Conservation (phyloP, 1,284 basidiomycete genomes). For the Omphalotus olearius region DNA sequence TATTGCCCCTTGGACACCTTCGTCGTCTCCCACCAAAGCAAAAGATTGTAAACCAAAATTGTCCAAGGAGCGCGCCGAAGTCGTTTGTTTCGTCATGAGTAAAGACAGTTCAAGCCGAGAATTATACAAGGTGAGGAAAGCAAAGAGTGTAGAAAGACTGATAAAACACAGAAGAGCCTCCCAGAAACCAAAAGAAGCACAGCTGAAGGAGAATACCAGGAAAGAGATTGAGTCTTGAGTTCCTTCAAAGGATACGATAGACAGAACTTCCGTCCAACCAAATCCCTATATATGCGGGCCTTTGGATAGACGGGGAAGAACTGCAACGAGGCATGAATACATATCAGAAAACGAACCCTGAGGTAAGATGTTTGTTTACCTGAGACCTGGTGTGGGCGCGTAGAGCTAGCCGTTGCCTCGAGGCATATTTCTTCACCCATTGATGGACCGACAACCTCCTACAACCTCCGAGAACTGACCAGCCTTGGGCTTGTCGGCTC, state of each 20-base stretch:
- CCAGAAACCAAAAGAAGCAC: background rate
- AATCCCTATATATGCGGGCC: no score
- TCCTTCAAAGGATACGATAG: no score
- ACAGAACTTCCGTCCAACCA: no score
- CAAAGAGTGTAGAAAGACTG: background rate
- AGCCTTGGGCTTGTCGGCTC: no score
- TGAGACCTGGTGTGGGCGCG: no score
- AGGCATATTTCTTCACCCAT: no score
- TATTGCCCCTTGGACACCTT: slow-evolving; percentile 49
- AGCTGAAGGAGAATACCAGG: background rate
- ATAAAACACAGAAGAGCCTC: background rate
- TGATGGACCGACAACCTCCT: no score
- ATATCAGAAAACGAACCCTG: no score
- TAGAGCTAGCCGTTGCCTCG: no score
- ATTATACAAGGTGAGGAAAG: background rate
- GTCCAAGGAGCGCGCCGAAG: slow-evolving; percentile 32
- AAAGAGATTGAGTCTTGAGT: background rate
- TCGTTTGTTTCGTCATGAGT: slow-evolving; percentile 10
- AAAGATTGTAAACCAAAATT: slow-evolving; percentile 51
- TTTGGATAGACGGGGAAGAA: no score
- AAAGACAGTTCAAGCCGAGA: background rate
- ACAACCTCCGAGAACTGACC: no score
- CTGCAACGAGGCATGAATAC: slow-evolving; percentile 2
- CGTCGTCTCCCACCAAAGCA: slow-evolving; percentile 51
- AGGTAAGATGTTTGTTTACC: no score